phyloP scores from a whole-genome alignment of 106 monocot species.

The Dioscorea alata region DNA sequence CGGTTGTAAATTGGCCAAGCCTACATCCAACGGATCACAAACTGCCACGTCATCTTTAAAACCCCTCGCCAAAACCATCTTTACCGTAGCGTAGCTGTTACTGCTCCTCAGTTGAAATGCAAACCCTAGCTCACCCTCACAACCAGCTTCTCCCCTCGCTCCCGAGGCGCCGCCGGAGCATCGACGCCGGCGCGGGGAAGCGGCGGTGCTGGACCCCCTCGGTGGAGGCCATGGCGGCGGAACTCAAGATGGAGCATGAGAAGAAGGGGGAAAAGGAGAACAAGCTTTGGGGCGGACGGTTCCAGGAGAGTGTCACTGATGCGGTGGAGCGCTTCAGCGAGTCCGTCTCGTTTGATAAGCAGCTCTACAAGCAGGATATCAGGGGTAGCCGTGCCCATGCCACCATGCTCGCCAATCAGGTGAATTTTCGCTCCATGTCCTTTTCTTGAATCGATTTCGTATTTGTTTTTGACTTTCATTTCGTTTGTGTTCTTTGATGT shows the following conservation, averaged over 20 bases:
- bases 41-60: too few species aligned
- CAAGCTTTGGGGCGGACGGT: slow-evolving; percentile 93
- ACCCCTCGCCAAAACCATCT: too few species aligned
- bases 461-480: neutral
- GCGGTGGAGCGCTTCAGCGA: slow-evolving; percentile 86
- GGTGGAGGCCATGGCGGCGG: neutral
- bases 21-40: too few species aligned
- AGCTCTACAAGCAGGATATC: slow-evolving; percentile 92
- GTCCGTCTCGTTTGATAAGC: slow-evolving; percentile 86
- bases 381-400: slow-evolving; percentile 87
- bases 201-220: too few species aligned
- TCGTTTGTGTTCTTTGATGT: neutral
- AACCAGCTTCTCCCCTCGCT: too few species aligned
- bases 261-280: slow-evolving; percentile 33
- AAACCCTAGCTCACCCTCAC: too few species aligned
- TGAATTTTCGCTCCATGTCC: neutral
- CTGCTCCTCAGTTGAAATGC: too few species aligned
- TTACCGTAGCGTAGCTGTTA: too few species aligned
- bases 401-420: slow-evolving; percentile 89
- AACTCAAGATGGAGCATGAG: neutral
- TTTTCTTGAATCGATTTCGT: neutral
- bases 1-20: too few species aligned
- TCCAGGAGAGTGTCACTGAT: slow-evolving; percentile 80
- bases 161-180: too few species aligned
- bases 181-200: too few species aligned